Evolutionary conservation across 2,329 filamentous ascomycete species (phyloP), one percentile per base, ranked within the genome.

Genomic region (Ceratocystis alfenasii): DNA sequence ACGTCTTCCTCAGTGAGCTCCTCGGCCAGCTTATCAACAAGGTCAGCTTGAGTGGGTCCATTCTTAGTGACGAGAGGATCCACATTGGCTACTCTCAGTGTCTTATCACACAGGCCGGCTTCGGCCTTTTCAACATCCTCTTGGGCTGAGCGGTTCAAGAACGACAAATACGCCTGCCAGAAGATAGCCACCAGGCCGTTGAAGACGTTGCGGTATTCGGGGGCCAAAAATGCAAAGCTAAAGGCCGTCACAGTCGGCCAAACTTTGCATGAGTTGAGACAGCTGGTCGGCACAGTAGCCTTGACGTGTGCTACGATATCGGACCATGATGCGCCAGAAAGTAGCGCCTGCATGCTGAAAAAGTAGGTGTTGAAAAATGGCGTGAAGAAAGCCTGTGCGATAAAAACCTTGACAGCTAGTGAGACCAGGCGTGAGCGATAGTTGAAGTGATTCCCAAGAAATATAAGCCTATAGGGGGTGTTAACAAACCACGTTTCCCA

Each of bases 151-250:
- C 87, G 81, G 71, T 95, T 95, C 72, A 95, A 75, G 74, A 85
- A 88, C 70, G 86, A 89, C 70, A 96, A 73, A 78, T 96, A 96
- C 0, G 90, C 91, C 81, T 96, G 92, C 92, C 92, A 96, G 0
- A 88, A 89, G 63, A 96, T 87, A 0, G 90, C 89, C 69, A 95
- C 82, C 5, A 87, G 77, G 1, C 89, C 90, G 0, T 87, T 84
- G 70, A 96, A 94, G 17, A 95, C 81, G 70, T 85, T 89, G 63
- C 92, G 80, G 75, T 90, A 93, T 72, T 93, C 85, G 61, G 90
- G 79, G 30, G 86, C 84, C 3, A 96, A 78, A 71, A 90, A 94
- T n/a, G 87, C 85, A 72, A 96, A 95, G 74, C 82, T 92, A 73
- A 96, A 87, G 0, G 90, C 90, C 15, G 88, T 95, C 17, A 95